These are phyloP conservation scores for Chrysosphaeria jannelii DNA, from an alignment of 2,329 filamentous ascomycete genomes.

Conservation along the genomic window DNA sequence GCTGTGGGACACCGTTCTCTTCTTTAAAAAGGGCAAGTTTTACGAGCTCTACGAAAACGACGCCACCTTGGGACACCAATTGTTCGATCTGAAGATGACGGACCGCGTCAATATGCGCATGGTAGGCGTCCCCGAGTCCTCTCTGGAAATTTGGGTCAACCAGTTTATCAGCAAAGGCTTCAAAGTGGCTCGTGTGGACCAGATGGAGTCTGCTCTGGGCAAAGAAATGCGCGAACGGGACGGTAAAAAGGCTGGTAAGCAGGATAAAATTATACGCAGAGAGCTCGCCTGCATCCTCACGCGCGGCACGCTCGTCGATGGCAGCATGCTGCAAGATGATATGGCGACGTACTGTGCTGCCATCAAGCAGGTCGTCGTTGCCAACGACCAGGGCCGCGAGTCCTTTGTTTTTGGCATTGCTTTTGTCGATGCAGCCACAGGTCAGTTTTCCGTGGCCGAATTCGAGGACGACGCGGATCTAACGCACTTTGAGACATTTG, in stretches of 20 bases:
- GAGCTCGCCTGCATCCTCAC: conserved; percentile 81
- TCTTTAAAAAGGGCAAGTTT: conserved; percentile 99
- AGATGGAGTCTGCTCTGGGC: conserved; percentile 79
- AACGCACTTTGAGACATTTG: conserved; percentile 89
- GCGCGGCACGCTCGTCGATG: conserved; percentile 75
- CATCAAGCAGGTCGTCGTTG: conserved; percentile 47
- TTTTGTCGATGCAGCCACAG: conserved; percentile 86
- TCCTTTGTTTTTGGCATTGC: conserved; percentile 77
- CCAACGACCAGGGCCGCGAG: conserved; percentile 42
- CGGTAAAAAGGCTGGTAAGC: conserved; percentile 27
- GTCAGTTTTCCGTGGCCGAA: conserved; percentile 76
- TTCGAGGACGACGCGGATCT: conserved; percentile 79
- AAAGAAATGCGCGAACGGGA: conserved; percentile 98
- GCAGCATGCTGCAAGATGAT: conserved; percentile 88
- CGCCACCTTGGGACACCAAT: conserved; percentile 79
- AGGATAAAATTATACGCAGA: conserved; percentile 76
- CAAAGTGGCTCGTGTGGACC: conserved; percentile 90
- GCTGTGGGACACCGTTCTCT: conserved; percentile 89
- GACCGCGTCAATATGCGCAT: conserved; percentile 98
- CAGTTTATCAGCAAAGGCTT: conserved; percentile 95
- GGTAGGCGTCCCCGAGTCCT: conserved; percentile 91
- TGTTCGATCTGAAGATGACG: conserved; percentile 92
- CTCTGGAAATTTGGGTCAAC: conserved; percentile 87
- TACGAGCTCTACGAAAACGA: conserved; percentile 97
- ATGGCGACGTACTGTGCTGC: conserved; percentile 92